Base-by-base conservation (phyloP, 345 rosid genomes). In the Syzygium aqueum region DNA sequence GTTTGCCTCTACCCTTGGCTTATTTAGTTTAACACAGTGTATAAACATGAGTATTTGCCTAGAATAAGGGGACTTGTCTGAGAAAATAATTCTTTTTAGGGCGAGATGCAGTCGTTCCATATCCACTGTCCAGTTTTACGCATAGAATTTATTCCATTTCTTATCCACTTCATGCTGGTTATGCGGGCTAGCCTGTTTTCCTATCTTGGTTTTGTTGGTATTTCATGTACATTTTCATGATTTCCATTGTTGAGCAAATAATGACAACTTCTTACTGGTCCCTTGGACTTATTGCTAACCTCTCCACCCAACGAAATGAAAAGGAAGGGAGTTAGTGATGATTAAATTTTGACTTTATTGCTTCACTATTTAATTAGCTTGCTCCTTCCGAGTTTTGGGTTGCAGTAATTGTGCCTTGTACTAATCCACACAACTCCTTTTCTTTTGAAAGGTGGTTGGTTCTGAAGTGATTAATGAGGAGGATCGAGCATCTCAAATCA, bases 401-500 rank as follows among this genome's bases (percentile, higher is more conserved):
- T 73, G 17, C 49, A 19, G 80, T 73, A 33, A 40, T 67, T 33
- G 4, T 53, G n/a, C 77, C 65, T 22, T 6, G 83, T 49, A 25
- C 84, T 86, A 7, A 86, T 73, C 25, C 51, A 82, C 37, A 52
- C 33, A 61, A 27, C 10, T 11, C 27, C 52, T 88, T 87, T 37
- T 83, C 59, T 23, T 85, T 85, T 67, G 16, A 84, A 87, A 96
- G 99, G 99, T 96, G 88, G 87, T 78, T 43, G 98, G 93, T 61
- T 86, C 89, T 46, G 98, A 95, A 87, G 92, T 86, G 87, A 88
- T 96, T 23, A 94, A 87, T 84, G 96, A 89, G 84, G 99, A 94
- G 87, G 98, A 97, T 88, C 96, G 93, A 84, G 94, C 94, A 37
- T 88, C 97, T 83, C 96, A 96, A 90, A 95, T 97, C 67, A 92